Evolutionary conservation across 2,329 filamentous ascomycete species (phyloP).

Genomic region (Colletotrichum spinosum): DNA sequence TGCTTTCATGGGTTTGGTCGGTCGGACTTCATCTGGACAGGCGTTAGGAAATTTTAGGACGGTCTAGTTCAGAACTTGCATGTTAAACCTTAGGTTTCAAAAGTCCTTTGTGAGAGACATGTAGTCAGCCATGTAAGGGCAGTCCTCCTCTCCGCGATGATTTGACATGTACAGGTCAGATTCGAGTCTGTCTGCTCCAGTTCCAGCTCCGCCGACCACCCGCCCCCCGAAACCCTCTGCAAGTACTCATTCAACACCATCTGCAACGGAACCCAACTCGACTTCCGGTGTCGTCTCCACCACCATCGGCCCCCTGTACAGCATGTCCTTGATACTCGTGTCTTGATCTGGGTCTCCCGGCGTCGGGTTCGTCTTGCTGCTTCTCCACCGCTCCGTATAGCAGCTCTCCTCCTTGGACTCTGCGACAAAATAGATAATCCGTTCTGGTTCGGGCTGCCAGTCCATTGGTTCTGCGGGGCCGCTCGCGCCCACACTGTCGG

Average conservation of each 20-base stretch:
- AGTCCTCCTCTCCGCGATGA: neutral
- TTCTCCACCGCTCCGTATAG: constrained; percentile 31
- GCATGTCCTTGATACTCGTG: constrained; percentile 10
- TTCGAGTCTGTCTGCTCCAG: no score
- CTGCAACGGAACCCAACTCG: neutral
- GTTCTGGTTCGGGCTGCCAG: constrained; percentile 41
- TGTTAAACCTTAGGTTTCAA: constrained; percentile 36
- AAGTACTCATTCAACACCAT: constrained; percentile 14
- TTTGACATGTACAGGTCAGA: no score
- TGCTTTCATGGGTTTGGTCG: constrained; percentile 39
- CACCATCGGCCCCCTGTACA: constrained; percentile 3
- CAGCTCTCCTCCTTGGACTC: constrained; percentile 31
- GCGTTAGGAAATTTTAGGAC: constrained; percentile 39
- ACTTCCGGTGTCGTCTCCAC: constrained; percentile 1
- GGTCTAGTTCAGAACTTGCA: constrained; percentile 39
- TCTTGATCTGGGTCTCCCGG: neutral
- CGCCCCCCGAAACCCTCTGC: neutral
- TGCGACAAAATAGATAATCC: constrained; percentile 35
- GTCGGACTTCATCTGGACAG: constrained; percentile 40
- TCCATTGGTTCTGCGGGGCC: constrained; percentile 42
- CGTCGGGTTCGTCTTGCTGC: constrained; percentile 6
- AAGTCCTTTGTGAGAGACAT: constrained; percentile 29
- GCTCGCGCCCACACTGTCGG: constrained; percentile 35
- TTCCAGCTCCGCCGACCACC: no score
- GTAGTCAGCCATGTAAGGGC: constrained; percentile 12